Percentiles rank a stretch among this genome's conserved stretches.
phyloP scores from a whole-genome alignment of 2,329 filamentous ascomycete species.

The Claviceps sorghi region DNA sequence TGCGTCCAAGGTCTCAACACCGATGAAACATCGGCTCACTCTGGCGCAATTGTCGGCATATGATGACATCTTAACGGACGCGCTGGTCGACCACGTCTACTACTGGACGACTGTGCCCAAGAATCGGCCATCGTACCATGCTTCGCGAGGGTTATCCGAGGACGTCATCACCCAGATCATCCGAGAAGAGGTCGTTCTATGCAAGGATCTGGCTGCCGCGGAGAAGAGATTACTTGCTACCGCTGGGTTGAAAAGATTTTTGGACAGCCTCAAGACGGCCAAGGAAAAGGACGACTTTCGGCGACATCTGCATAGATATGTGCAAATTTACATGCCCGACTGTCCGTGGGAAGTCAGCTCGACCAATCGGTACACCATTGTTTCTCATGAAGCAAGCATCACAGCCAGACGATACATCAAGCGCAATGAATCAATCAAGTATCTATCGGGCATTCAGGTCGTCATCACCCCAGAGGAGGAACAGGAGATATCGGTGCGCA shows the following conservation, averaged over 20 bases:
- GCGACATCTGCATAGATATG: slow-evolving; percentile 75
- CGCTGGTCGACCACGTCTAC: slow-evolving; percentile 85
- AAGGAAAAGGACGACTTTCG: slow-evolving; percentile 79
- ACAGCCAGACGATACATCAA: slow-evolving; percentile 67
- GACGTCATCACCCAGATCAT: slow-evolving; percentile 47
- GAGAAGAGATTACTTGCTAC: slow-evolving; percentile 60
- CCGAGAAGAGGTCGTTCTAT: slow-evolving; percentile 54
- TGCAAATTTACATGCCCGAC: slow-evolving; percentile 83
- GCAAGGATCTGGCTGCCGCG: slow-evolving; percentile 55
- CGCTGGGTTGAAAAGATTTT: slow-evolving; percentile 59
- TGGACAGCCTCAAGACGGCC: slow-evolving; percentile 50
- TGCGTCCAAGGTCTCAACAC: slow-evolving; percentile 19
- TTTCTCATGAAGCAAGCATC: slow-evolving; percentile 74
- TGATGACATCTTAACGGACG: slow-evolving; percentile 91
- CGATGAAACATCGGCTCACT: slow-evolving; percentile 56
- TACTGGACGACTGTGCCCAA: slow-evolving; percentile 97
- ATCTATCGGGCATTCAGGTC: slow-evolving; percentile 81
- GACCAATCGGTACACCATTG: slow-evolving; percentile 90
- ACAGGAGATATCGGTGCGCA: slow-evolving; percentile 58
- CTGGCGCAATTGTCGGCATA: slow-evolving; percentile 80
- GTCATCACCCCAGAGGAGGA: slow-evolving; percentile 88
- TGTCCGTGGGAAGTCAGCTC: slow-evolving; percentile 85
- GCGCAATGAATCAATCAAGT: slow-evolving; percentile 76
- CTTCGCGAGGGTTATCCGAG: slow-evolving; percentile 62
- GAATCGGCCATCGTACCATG: slow-evolving; percentile 73